Evolutionary conservation across 306 rosid species (phyloP), one percentile per base, ranked within the genome.

Genomic region (Cucurbita maxima): DNA sequence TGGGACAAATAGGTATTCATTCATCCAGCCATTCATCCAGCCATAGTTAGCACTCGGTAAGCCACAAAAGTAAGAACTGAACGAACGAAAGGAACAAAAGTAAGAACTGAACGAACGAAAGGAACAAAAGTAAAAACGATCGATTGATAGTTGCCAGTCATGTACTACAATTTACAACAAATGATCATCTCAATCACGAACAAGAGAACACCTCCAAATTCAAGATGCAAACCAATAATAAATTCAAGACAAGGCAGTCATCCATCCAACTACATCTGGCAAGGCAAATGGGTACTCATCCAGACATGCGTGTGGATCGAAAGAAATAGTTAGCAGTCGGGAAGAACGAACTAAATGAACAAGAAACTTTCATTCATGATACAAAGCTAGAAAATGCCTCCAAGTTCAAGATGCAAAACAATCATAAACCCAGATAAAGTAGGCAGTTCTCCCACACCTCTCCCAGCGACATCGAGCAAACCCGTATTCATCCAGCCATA

Each of bases 401-500:
- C 18, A 68, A 69, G 74, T 25, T 67, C 38, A 22, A 67, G 51
- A 45, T 25, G 44, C 54, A 69, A 69, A 68, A 16, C 70, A 16
- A 63, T 63, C 34, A 40, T 9, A 63, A 8, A 51, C 20, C 74
- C 2, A 51, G 30, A 70, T 5, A 10, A 16, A 16, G 30, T 13
- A 48, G 59, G 16, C 74, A 70, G 45, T 51, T 70, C 59, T 51
- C 71, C 73, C 40, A 18, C 56, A 66, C 38, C 40, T 44, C 70
- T 63, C 51, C 34, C 50, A 43, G 48, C 69, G 4, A 37, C 48
- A 16, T 37, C 38, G 13, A 22, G 19, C 43, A 47, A 48, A 69
- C 58, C 4, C 14, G 73, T 69, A 48, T 69, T 69, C 37, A 69
- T 48, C 73, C 73, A 48, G 22, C 73, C 58, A 69, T 48, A 51